Evolutionary conservation across 2,329 filamentous ascomycete species (phyloP).

Genomic region (Blastomyces emzantsi): DNA sequence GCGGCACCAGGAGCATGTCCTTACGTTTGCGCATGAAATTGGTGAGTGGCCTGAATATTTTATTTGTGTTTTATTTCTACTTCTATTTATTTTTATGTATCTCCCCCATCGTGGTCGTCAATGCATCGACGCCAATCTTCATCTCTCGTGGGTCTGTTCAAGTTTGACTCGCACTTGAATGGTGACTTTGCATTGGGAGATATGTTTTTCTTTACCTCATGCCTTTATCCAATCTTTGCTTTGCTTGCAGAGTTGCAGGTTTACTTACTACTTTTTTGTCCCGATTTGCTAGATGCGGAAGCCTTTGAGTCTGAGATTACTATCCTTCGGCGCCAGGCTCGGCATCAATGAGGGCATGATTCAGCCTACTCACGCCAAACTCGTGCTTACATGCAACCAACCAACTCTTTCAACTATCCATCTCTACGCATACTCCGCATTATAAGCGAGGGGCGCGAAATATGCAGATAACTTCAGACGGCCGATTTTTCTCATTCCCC

Average conservation of each 20-base stretch:
- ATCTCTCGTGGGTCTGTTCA: not conserved
- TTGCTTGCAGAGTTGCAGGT: not conserved
- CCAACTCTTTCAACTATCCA: no score
- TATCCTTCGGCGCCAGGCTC: conserved; percentile 16
- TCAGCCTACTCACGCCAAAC: not conserved
- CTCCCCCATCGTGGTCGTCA: not conserved
- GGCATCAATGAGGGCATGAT: not conserved
- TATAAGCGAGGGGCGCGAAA: no score
- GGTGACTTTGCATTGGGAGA: not conserved
- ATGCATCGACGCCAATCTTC: conserved; percentile 11
- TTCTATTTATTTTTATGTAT: not conserved
- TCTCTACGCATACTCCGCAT: no score
- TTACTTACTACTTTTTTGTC: not conserved
- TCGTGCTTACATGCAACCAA: no score
- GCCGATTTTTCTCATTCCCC: no score
- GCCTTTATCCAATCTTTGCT: not conserved
- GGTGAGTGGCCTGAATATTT: conserved; percentile 22
- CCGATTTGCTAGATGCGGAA: conserved; percentile 28
- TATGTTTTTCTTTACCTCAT: not conserved
- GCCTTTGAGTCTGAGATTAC: conserved; percentile 30
- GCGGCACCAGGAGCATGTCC: conserved; percentile 29
- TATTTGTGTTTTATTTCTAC: not conserved
- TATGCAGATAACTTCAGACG: no score
- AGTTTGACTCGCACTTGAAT: not conserved
- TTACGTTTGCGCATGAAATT: conserved; percentile 29